These are phyloP conservation scores for Acorus gramineus DNA, from an alignment of 106 monocot species.

Conservation along the genomic window DNA sequence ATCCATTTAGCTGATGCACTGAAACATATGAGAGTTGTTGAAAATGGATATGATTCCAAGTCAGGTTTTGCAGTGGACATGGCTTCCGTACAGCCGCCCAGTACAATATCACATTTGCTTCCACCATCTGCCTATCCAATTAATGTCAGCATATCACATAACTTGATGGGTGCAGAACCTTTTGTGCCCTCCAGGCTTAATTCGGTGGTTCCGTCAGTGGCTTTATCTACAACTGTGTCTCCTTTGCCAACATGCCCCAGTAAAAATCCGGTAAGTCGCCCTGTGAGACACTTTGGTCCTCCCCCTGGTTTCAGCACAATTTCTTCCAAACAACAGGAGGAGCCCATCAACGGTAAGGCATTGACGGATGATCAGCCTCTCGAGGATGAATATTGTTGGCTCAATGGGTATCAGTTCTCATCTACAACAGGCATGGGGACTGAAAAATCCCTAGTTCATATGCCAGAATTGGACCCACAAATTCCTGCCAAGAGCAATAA, in stretches of 20 bases:
- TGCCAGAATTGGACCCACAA: conserved; percentile 6
- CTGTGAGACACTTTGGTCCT: conserved; percentile 66
- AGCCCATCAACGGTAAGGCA: conserved; percentile 1
- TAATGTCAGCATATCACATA: not conserved
- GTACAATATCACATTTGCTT: conserved; percentile 8
- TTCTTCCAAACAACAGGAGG: conserved; percentile 28
- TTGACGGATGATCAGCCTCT: conserved; percentile 17
- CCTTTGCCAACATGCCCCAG: conserved; percentile 16
- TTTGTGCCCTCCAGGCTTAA: conserved; percentile 42
- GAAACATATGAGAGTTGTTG: conserved; percentile 28
- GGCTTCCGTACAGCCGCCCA: conserved; percentile 7
- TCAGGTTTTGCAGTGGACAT: conserved; percentile 22
- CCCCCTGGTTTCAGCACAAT: conserved; percentile 77
- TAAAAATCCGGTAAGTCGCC: conserved; percentile 75
- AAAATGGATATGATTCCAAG: conserved; percentile 24
- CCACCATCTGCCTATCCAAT: conserved; percentile 1
- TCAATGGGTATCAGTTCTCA: conserved; percentile 63
- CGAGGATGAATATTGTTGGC: conserved; percentile 79
- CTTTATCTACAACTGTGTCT: conserved; percentile 11
- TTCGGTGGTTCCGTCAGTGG: conserved; percentile 21
- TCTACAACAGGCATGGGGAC: conserved; percentile 8
- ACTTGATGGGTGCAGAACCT: not conserved
- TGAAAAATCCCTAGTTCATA: conserved; percentile 18
- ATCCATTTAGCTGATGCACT: conserved; percentile 26
- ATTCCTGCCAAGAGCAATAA: conserved; percentile 4